phyloP scores from a whole-genome alignment of 2,329 filamentous ascomycete genomes.

The Cryphonectria nitschkei region DNA sequence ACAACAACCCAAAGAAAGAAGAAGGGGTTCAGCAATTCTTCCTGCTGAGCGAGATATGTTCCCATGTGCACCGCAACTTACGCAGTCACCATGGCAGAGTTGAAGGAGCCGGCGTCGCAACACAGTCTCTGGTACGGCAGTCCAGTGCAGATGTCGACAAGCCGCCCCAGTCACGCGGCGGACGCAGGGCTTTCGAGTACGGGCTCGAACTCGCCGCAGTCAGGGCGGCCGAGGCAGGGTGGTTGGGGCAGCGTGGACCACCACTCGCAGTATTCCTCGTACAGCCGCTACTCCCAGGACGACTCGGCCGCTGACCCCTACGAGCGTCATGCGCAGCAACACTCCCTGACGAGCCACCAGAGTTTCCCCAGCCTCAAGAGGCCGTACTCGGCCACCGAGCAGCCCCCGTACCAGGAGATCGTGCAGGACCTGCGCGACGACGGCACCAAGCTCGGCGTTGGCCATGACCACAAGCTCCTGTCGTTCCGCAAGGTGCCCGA shows the following conservation, averaged over 20 bases:
- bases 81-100: conserved; percentile 65
- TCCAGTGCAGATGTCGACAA: conserved; percentile 55
- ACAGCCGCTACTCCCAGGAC: conserved; percentile 58
- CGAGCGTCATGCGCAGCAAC: conserved; percentile 55
- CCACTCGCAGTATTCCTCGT: conserved; percentile 52
- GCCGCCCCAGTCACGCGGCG: conserved; percentile 54
- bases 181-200: conserved; percentile 53
- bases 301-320: conserved; percentile 52
- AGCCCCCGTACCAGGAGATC: conserved; percentile 62
- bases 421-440: conserved; percentile 64
- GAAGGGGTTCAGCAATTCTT: conserved; percentile 15
- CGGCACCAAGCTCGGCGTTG: conserved; percentile 58
- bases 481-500: conserved; percentile 61
- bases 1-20: background rate
- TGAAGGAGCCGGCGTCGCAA: conserved; percentile 61
- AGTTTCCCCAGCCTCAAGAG: conserved; percentile 61
- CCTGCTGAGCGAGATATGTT: conserved; percentile 47
- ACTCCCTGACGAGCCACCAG: conserved; percentile 53
- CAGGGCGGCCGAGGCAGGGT: conserved; percentile 53
- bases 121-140: conserved; percentile 62
- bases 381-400: conserved; percentile 59
- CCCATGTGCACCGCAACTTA: conserved; percentile 66
- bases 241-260: conserved; percentile 45
- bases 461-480: conserved; percentile 64
- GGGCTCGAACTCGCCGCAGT: conserved; percentile 51